Evolutionary conservation across 768 basidiomycete genomes (phyloP).

Genomic region (Trametes sanguinea): DNA sequence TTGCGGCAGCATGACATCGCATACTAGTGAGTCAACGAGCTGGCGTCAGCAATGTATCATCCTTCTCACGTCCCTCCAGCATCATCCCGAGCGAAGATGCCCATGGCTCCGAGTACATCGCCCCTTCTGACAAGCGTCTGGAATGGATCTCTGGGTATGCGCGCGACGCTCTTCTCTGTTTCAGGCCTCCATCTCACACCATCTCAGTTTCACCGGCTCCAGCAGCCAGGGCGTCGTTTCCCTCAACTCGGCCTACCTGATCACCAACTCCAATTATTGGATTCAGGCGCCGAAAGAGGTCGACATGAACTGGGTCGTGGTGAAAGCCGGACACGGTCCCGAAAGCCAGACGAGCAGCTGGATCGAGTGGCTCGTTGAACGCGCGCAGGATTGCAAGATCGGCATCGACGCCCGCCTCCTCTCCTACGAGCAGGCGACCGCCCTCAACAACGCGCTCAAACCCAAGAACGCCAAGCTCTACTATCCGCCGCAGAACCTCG

Average conservation of each 20-base stretch:
- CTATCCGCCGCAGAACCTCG: slow-evolving; percentile 80
- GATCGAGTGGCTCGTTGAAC: slow-evolving; percentile 66
- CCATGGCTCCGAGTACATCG: slow-evolving; percentile 82
- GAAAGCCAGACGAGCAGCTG: slow-evolving; percentile 50
- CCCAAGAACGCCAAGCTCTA: slow-evolving; percentile 63
- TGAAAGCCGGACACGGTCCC: slow-evolving; percentile 56
- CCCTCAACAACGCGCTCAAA: slow-evolving; percentile 57
- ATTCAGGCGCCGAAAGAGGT: slow-evolving; percentile 70
- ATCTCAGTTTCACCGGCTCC: slow-evolving; percentile 58
- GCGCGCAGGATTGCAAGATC: slow-evolving; percentile 44
- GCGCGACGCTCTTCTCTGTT: not conserved
- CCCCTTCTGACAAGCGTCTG: slow-evolving; percentile 71
- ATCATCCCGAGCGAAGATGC: slow-evolving; percentile 80
- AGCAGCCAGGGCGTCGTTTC: slow-evolving; percentile 75
- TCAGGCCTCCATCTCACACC: slow-evolving; percentile 1
- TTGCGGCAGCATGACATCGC: slow-evolving; percentile 72
- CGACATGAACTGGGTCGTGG: slow-evolving; percentile 72
- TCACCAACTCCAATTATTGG: slow-evolving; percentile 86
- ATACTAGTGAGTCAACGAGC: slow-evolving; percentile 61
- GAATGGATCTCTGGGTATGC: slow-evolving; percentile 77
- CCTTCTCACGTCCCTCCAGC: slow-evolving; percentile 41
- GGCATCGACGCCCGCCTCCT: slow-evolving; percentile 88
- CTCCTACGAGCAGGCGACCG: slow-evolving; percentile 67
- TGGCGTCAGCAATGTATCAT: too few species aligned
- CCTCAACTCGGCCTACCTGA: slow-evolving; percentile 64